Conservation (phyloP, 805 yeast genomes). For the Wickerhamiella occidentalis region DNA sequence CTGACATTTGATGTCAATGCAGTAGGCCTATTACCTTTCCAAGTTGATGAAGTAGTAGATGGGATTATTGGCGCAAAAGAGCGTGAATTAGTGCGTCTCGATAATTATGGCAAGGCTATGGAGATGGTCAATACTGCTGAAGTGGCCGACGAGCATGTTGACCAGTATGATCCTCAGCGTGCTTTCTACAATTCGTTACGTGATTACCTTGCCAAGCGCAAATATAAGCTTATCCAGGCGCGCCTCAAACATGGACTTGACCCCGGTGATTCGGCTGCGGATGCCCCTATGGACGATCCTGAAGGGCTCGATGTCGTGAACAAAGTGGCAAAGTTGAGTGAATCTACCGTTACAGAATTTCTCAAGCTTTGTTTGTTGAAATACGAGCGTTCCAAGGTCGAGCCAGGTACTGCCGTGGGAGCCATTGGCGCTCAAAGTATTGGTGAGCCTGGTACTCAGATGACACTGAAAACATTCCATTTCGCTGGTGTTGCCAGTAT, state of each 20-base stretch:
- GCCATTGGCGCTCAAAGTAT: constrained; percentile 98
- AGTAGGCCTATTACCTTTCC: constrained; percentile 53
- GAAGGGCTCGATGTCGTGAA: constrained; percentile 25
- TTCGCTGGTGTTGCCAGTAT: constrained; percentile 99
- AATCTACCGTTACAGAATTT: constrained; percentile 48
- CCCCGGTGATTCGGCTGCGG: constrained; percentile 34
- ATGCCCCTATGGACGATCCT: constrained; percentile 26
- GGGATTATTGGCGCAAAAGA: constrained; percentile 50
- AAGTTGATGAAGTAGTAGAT: constrained; percentile 46
- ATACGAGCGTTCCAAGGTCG: constrained; percentile 82
- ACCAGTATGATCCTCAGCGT: constrained; percentile 79
- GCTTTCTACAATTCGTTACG: constrained; percentile 68
- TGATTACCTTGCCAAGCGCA: constrained; percentile 47
- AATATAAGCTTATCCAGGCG: constrained; percentile 41
- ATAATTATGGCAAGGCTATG: constrained; percentile 53
- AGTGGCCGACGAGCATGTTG: constrained; percentile 50
- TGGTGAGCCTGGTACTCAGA: constrained; percentile 99
- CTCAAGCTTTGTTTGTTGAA: constrained; percentile 65
- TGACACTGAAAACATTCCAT: constrained; percentile 94
- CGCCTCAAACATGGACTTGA: constrained; percentile 44
- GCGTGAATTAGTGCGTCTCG: constrained; percentile 47
- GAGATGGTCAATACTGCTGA: constrained; percentile 23
- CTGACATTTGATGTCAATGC: constrained; percentile 50
- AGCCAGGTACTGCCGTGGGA: constrained; percentile 98
- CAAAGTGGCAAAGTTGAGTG: constrained; percentile 45